A percentile compares a stretch with the other conserved stretches of the same genome.
These are phyloP conservation scores for Beauveria varroae DNA, from an alignment of 2,329 filamentous ascomycete genomes.

Conservation along the genomic window DNA sequence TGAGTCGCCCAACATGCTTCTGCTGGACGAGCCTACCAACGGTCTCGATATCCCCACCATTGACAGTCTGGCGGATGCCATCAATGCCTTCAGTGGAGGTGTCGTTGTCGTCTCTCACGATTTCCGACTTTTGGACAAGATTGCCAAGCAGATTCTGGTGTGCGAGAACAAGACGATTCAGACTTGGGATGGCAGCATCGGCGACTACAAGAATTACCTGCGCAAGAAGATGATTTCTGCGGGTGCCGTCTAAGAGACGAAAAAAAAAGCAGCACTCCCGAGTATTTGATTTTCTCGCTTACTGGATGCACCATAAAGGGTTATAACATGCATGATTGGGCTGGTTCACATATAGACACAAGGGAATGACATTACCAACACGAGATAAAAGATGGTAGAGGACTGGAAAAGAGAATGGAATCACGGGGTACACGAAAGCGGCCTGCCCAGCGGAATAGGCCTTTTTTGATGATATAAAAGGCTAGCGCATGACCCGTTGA, in stretches of 20 bases:
- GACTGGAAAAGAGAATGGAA: neutral
- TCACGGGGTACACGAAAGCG: neutral
- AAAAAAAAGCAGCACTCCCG: neutral
- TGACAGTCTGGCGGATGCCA: slow-evolving; percentile 93
- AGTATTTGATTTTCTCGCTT: neutral
- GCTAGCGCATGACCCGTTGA: neutral
- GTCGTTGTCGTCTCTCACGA: slow-evolving; percentile 98
- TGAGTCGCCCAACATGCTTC: slow-evolving; percentile 92
- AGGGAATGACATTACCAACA: neutral
- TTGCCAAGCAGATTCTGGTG: slow-evolving; percentile 98
- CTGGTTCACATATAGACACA: slow-evolving; percentile 19
- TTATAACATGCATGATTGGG: slow-evolving; percentile 9
- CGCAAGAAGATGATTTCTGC: slow-evolving; percentile 96
- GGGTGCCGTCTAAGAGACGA: slow-evolving; percentile 66
- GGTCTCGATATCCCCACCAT: slow-evolving; percentile 98
- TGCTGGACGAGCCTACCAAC: slow-evolving; percentile 98
- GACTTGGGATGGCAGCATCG: slow-evolving; percentile 82
- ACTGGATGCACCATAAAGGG: slow-evolving; percentile 11
- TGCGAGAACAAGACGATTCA: slow-evolving; percentile 96
- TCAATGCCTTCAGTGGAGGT: slow-evolving; percentile 93
- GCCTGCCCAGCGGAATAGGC: neutral
- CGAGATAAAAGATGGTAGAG: slow-evolving; percentile 5
- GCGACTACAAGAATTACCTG: slow-evolving; percentile 95
- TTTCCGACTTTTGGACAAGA: slow-evolving; percentile 97
- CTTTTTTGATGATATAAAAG: slow-evolving; percentile 7